Percentiles rank a stretch among this genome's conserved stretches.
These are phyloP conservation scores for Rhizopogon sp. DNA, from an alignment of 768 basidiomycete genomes.

Conservation along the genomic window DNA sequence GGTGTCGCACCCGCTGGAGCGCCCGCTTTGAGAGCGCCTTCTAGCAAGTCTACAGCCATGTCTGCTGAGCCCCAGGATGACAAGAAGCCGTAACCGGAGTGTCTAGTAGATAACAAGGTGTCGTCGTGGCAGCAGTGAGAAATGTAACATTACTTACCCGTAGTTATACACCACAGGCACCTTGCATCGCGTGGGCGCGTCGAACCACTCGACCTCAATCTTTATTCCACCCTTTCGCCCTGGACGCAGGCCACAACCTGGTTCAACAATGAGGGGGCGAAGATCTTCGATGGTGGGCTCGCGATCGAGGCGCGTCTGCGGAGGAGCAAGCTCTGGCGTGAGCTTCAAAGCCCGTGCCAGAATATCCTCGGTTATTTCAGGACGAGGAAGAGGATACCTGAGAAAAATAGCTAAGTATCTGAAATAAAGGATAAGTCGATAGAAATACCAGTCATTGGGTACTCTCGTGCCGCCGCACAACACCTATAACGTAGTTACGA, in stretches of 20 bases:
- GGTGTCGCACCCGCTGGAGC: background rate
- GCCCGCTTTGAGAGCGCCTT: conserved; percentile 28
- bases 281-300: conserved; percentile 47
- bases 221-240: conserved; percentile 64
- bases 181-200: conserved; percentile 18
- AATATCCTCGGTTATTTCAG: conserved; percentile 57
- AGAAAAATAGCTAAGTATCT: background rate
- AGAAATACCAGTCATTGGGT: conserved; percentile 53
- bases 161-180: conserved; percentile 61
- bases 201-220: conserved; percentile 43
- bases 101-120: conserved; percentile 33
- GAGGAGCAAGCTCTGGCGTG: conserved; percentile 54
- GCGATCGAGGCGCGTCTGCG: conserved; percentile 41
- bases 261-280: conserved; percentile 40
- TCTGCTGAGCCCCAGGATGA: conserved; percentile 63
- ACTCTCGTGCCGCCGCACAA: conserved; percentile 59
- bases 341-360: conserved; percentile 45
- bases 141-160: conserved; percentile 38
- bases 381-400: conserved; percentile 63
- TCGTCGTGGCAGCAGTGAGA: background rate
- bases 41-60: conserved; percentile 42
- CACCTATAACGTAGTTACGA: conserved; percentile 25
- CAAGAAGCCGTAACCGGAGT: conserved; percentile 60
- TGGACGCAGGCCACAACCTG: conserved; percentile 64
- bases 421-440: background rate